Base-by-base conservation (phyloP, 257 asterid species). In the Salvia hispanica region DNA sequence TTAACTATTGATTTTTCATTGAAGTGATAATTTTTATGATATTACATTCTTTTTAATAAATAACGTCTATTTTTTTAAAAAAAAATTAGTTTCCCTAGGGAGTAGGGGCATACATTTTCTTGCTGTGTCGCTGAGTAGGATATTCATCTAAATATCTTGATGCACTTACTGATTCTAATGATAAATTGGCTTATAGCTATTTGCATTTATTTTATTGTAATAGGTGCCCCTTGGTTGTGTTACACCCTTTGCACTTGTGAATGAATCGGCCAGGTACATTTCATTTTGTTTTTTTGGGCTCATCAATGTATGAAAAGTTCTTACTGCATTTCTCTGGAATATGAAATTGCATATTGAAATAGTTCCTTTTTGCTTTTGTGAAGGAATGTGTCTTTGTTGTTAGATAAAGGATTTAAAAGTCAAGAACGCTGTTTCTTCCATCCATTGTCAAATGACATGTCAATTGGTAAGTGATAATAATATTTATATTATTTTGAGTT, bases 171-270 rank as follows among this genome's bases (percentile, higher is more conserved):
- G 62, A 47, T 67, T 73, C 31, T 52, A 43, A 58, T 53, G 25
- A 16, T 39, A 58, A 40, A 52, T 50, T 46, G 25, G 47, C 55
- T 65, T 54, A 62, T 59, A 31, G 40, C 55, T 62, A 9, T 10
- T 46, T 70, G 61, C 64, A 40, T 68, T 67, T 64, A 16, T 69
- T 69, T 69, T 13, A 54, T 71, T 73, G 67, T 63, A 76, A 70
- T 66, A 93, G 97, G 96, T 93, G 65, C 96, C 97, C 31, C 79
- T 85, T 18, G 99, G 96, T 25, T 88, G 91, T 69, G 95, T 93
- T 74, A 93, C 97, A 74, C 99, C 37, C 28, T 90, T 93, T 72
- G 92, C 97, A 13, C 82, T 90, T 69, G 84, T 88, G 67, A 93
- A 93, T 59, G 95, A 93, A 70, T 86, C 97, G 9, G 95, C 98